phyloP scores from a whole-genome alignment of 352 stramenopile species.

The Pythium apleroticum region DNA sequence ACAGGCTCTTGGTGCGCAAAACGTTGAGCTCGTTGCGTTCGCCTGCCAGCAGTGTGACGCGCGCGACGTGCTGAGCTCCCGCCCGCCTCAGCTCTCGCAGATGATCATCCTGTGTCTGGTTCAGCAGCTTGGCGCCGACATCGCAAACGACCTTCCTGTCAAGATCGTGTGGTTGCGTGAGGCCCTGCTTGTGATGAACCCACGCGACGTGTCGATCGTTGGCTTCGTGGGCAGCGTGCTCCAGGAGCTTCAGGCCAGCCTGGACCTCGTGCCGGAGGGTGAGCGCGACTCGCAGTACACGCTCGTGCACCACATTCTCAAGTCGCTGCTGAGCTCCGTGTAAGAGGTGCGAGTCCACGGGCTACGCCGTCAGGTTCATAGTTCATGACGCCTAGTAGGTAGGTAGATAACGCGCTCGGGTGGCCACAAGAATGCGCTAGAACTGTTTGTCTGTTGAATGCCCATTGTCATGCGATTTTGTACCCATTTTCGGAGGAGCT shows the following conservation, averaged over 20 bases:
- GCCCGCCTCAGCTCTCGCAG: conserved; percentile 75
- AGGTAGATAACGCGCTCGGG: conserved; percentile 9
- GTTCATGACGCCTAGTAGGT: not conserved
- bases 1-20: conserved; percentile 68
- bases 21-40: conserved; percentile 69
- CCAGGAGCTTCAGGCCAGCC: conserved; percentile 63
- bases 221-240: conserved; percentile 79
- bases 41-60: conserved; percentile 72
- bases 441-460: conserved; percentile 2
- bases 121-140: conserved; percentile 75
- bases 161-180: conserved; percentile 81
- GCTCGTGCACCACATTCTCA: conserved; percentile 83
- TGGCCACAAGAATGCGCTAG: conserved; percentile 1
- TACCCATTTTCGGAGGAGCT: not conserved
- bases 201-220: conserved; percentile 64
- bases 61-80: conserved; percentile 55
- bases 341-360: conserved; percentile 23
- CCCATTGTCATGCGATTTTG: not conserved
- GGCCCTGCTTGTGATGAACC: conserved; percentile 82
- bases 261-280: conserved; percentile 58
- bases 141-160: conserved; percentile 60
- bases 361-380: not conserved
- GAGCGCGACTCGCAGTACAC: conserved; percentile 81
- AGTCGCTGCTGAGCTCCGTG: conserved; percentile 79
- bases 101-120: conserved; percentile 86